Evolutionary conservation across 495 filamentous ascomycete species (phyloP).

Genomic region (Trichoderma gamsii): DNA sequence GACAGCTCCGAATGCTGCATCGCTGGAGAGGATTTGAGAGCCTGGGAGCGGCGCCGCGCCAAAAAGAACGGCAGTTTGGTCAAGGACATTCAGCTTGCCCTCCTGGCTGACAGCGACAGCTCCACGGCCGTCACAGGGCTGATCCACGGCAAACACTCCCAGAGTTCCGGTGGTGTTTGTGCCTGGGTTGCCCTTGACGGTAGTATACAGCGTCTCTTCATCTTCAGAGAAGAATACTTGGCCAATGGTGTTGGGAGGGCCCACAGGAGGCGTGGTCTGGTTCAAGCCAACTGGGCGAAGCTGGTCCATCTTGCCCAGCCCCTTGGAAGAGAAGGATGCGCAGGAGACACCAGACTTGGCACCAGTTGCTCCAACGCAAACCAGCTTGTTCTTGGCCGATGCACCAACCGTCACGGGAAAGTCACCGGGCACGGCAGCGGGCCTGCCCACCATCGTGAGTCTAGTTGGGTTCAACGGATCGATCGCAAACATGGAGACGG

Average conservation of each 20-base stretch:
- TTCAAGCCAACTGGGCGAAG: conserved; percentile 40
- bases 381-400: conserved; percentile 39
- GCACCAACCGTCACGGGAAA: conserved; percentile 54
- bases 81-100: conserved; percentile 31
- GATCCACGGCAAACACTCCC: conserved; percentile 39
- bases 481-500: conserved; percentile 50
- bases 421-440: conserved; percentile 40
- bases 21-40: conserved; percentile 44
- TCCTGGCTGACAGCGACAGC: conserved; percentile 20
- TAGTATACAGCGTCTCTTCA: conserved; percentile 43
- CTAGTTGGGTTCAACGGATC: conserved; percentile 35
- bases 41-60: conserved; percentile 42
- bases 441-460: conserved; percentile 25
- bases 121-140: conserved; percentile 12
- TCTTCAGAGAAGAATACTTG: conserved; percentile 52
- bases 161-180: conserved; percentile 51
- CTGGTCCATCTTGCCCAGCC: conserved; percentile 37
- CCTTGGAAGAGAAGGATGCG: conserved; percentile 33
- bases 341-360: conserved; percentile 50
- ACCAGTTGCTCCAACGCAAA: conserved; percentile 52
- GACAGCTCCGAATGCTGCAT: conserved; percentile 49
- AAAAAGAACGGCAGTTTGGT: conserved; percentile 50
- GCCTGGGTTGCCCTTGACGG: conserved; percentile 50
- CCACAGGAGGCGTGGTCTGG: conserved; percentile 49
- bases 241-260: conserved; percentile 48